Conservation (phyloP, 129 eudicot species). For the Erigeron canadensis region DNA sequence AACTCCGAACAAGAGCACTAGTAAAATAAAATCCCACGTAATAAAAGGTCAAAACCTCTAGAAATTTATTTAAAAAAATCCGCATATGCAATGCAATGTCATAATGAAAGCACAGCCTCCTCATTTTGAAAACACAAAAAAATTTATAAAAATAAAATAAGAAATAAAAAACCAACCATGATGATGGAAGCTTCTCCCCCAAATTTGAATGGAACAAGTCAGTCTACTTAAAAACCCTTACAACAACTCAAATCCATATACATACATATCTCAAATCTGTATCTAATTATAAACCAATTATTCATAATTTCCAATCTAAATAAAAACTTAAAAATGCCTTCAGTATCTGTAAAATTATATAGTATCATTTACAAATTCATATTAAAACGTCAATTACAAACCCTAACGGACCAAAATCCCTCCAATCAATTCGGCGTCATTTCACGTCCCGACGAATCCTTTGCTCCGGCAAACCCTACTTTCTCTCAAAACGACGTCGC, state of each 20-base stretch:
- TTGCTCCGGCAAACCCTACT: conserved; percentile 65
- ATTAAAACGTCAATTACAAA: conserved; percentile 57
- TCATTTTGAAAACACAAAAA: background rate
- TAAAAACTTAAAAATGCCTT: conserved; percentile 47
- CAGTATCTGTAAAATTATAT: conserved; percentile 62
- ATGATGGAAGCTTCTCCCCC: conserved; percentile 34
- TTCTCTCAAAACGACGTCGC: conserved; percentile 77
- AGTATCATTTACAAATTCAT: conserved; percentile 67
- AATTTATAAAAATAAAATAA: background rate
- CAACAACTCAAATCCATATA: background rate
- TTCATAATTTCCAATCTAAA: background rate
- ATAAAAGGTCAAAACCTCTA: no score
- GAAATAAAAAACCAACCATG: background rate
- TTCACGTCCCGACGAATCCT: conserved; percentile 53
- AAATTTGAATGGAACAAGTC: conserved; percentile 41
- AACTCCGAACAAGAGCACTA: no score
- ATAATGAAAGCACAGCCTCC: background rate
- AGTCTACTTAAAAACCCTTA: conserved; percentile 35
- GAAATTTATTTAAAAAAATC: no score
- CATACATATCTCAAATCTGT: no score
- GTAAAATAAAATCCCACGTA: no score
- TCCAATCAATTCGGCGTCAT: conserved; percentile 48
- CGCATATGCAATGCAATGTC: background rate
- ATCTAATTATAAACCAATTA: background rate
- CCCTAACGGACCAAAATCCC: conserved; percentile 31